A percentile compares a stretch with the other conserved stretches of the same genome.
Conservation (phyloP, 306 rosid genomes). For the Canavalia gladiata region DNA sequence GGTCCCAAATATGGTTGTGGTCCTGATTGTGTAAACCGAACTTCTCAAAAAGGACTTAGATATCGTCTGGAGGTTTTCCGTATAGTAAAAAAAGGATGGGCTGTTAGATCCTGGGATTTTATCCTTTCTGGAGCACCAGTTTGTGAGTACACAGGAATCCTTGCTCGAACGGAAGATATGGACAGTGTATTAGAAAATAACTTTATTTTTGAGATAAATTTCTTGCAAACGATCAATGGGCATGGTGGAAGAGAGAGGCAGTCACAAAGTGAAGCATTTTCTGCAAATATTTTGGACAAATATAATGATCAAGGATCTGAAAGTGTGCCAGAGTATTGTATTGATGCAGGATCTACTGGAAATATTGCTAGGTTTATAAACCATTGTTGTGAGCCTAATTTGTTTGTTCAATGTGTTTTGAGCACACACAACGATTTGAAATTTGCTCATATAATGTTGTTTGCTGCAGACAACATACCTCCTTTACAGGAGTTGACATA, state of each 20-base stretch:
- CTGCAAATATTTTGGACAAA: constrained; percentile 60
- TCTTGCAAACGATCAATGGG: constrained; percentile 92
- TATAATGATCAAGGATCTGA: constrained; percentile 70
- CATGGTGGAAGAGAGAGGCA: constrained; percentile 95
- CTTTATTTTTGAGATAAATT: constrained; percentile 91
- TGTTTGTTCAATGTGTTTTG: constrained; percentile 96
- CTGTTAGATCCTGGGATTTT: constrained; percentile 97
- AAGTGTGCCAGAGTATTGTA: constrained; percentile 78
- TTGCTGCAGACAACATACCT: constrained; percentile 97
- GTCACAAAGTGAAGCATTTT: constrained; percentile 57
- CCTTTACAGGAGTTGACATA: constrained; percentile 96
- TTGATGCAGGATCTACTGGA: constrained; percentile 90
- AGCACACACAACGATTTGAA: constrained; percentile 83
- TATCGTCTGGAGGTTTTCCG: constrained; percentile 95
- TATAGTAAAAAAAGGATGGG: constrained; percentile 97
- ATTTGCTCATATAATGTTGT: constrained; percentile 86
- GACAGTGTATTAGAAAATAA: constrained; percentile 73
- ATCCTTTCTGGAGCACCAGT: constrained; percentile 98
- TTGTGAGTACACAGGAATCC: constrained; percentile 89
- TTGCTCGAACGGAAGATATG: constrained; percentile 77
- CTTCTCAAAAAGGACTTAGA: constrained; percentile 83
- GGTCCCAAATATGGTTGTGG: constrained; percentile 96
- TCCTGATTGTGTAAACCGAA: constrained; percentile 80
- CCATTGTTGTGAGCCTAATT: constrained; percentile 95
- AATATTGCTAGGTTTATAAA: constrained; percentile 91